A percentile compares a stretch with the other conserved stretches of the same genome.
Evolutionary conservation across 768 basidiomycete genomes (phyloP).

Genomic region (Trichaptum fuscoviolaceum): DNA sequence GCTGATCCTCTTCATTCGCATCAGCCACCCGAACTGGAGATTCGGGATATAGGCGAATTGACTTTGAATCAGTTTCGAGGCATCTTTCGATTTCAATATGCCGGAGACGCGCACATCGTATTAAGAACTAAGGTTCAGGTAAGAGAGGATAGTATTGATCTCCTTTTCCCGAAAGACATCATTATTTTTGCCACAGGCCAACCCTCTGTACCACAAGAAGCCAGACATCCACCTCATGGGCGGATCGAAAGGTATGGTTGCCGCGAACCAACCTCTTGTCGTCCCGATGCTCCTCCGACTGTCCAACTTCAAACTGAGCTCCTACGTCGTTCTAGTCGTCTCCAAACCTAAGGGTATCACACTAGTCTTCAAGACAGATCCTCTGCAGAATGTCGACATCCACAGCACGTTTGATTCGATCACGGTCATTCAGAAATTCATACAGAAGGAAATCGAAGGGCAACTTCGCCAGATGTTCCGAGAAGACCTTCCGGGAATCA

Average conservation of each 20-base stretch:
- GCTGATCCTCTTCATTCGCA: conserved; percentile 1
- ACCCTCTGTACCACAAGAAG: conserved; percentile 90
- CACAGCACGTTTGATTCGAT: conserved; percentile 98
- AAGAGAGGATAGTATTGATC: conserved; percentile 17
- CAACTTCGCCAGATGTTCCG: conserved; percentile 98
- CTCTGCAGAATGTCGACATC: conserved; percentile 95
- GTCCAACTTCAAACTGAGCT: conserved; percentile 89
- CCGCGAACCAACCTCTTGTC: conserved; percentile 90
- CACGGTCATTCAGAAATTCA: conserved; percentile 95
- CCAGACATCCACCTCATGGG: conserved; percentile 85
- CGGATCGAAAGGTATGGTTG: conserved; percentile 82
- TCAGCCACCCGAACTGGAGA: conserved; percentile 94
- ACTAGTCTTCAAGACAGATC: conserved; percentile 99
- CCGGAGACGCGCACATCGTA: conserved; percentile 86
- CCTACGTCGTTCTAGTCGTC: conserved; percentile 96
- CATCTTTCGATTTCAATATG: conserved; percentile 92
- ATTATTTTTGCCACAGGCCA: conserved; percentile 53
- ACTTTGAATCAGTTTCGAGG: conserved; percentile 94
- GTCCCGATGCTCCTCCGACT: conserved; percentile 98
- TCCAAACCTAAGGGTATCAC: conserved; percentile 98
- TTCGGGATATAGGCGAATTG: conserved; percentile 96
- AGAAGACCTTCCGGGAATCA: conserved; percentile 94
- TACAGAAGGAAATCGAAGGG: conserved; percentile 95
- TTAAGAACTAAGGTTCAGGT: conserved; percentile 92
- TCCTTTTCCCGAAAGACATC: conserved; percentile 6